Evolutionary conservation across 2,329 filamentous ascomycete genomes (phyloP).

Genomic region (Zymoseptoria passerinii): DNA sequence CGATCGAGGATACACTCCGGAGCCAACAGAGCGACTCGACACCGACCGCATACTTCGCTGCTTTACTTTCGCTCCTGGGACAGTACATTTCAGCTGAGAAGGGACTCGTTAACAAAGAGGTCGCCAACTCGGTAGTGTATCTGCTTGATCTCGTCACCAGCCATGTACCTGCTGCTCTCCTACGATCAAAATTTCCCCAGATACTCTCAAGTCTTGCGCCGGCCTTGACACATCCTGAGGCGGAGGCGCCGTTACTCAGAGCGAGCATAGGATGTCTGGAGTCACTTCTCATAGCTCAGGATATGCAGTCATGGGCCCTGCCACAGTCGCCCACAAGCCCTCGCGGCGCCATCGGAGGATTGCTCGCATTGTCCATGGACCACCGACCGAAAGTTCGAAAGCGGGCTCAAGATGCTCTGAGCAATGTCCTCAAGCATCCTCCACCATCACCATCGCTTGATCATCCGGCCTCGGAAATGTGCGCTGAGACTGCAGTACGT

Average conservation of each 20-base stretch:
- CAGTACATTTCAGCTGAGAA: conserved; percentile 58
- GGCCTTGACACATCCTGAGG: conserved; percentile 67
- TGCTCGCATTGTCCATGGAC: conserved; percentile 78
- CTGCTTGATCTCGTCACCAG: conserved; percentile 88
- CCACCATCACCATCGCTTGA: conserved; percentile 88
- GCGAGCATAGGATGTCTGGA: conserved; percentile 90
- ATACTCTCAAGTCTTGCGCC: conserved; percentile 83
- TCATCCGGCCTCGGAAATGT: conserved; percentile 92
- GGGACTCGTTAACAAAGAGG: conserved; percentile 67
- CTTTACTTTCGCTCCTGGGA: conserved; percentile 78
- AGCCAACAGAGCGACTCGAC: conserved; percentile 78
- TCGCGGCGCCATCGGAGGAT: conserved; percentile 74
- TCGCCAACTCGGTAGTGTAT: conserved; percentile 82
- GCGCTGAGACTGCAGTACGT: conserved; percentile 79
- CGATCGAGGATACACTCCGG: conserved; percentile 85
- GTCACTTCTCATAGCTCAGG: conserved; percentile 82
- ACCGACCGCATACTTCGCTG: conserved; percentile 88
- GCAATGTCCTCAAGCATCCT: conserved; percentile 71
- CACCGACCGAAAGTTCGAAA: conserved; percentile 88
- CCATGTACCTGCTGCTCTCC: conserved; percentile 72
- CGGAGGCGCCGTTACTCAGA: conserved; percentile 77
- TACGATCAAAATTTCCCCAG: conserved; percentile 89
- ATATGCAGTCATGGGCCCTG: conserved; percentile 79
- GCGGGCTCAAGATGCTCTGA: conserved; percentile 81
- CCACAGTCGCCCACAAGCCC: conserved; percentile 76